Evolutionary conservation across 1,139 yeast species (phyloP).

Genomic region (Kurtzmaniella quercitrusa): DNA sequence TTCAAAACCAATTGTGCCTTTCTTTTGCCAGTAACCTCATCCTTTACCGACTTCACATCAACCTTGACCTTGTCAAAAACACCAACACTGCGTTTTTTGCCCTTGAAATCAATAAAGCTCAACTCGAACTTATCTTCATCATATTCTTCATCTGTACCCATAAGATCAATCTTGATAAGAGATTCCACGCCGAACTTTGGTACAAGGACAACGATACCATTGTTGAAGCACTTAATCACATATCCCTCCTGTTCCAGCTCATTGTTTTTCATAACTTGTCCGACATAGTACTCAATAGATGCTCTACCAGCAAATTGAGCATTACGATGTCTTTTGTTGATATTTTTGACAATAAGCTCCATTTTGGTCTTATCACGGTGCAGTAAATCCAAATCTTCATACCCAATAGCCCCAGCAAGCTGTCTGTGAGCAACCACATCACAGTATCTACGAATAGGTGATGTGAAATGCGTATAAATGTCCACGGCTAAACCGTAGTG

Average conservation of each 20-base stretch:
- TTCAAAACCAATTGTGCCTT: constrained; percentile 72
- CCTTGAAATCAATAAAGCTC: constrained; percentile 46
- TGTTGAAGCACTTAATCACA: constrained; percentile 85
- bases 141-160: constrained; percentile 63
- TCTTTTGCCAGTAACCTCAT: constrained; percentile 88
- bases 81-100: constrained; percentile 47
- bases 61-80: constrained; percentile 87
- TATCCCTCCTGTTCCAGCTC: constrained; percentile 82
- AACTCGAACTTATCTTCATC: constrained; percentile 78
- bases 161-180: constrained; percentile 72
- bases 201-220: constrained; percentile 91
- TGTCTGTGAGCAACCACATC: constrained; percentile 97
- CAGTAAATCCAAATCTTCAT: constrained; percentile 74
- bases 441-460: constrained; percentile 97
- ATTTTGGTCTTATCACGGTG: constrained; percentile 88
- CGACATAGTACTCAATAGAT: constrained; percentile 94
- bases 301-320: constrained; percentile 99
- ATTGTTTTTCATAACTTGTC: constrained; percentile 88
- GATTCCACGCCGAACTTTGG: constrained; percentile 99
- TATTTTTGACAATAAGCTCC: constrained; percentile 85
- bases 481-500: constrained; percentile 98
- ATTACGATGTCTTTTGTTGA: constrained; percentile 91
- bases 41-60: constrained; percentile 74
- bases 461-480: constrained; percentile 96
- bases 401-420: constrained; percentile 94